These are phyloP conservation scores for Aspergillus ibericus DNA, from an alignment of 2,329 filamentous ascomycete species.

Conservation along the genomic window DNA sequence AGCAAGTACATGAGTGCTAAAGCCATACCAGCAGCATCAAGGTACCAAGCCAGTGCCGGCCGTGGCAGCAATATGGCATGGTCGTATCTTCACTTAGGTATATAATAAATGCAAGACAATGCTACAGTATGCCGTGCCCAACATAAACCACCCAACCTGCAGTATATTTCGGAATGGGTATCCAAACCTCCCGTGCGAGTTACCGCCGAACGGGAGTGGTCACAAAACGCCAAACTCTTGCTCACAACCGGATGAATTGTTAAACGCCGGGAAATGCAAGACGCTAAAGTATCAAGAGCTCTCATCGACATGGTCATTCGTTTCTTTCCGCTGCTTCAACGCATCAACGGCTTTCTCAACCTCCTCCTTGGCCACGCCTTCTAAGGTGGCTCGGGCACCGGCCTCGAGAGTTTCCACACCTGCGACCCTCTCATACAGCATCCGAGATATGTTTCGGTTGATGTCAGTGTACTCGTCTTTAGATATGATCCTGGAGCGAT, in stretches of 20 bases:
- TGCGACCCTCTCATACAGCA: constrained; percentile 71
- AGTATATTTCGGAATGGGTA: not conserved
- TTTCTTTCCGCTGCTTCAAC: constrained; percentile 26
- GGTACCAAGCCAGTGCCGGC: not conserved
- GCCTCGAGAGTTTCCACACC: constrained; percentile 62
- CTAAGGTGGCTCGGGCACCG: constrained; percentile 67
- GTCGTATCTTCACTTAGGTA: not conserved
- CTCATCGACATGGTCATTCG: constrained; percentile 16
- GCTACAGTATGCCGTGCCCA: not conserved
- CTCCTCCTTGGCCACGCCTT: constrained; percentile 73
- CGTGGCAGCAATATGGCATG: not conserved
- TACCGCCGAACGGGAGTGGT: not conserved
- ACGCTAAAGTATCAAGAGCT: constrained; percentile 17
- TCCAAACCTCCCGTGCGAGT: not conserved
- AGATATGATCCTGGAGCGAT: constrained; percentile 74
- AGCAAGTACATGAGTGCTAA: too few species aligned
- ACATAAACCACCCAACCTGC: not conserved
- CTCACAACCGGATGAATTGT: constrained; percentile 14
- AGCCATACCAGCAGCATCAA: too few species aligned
- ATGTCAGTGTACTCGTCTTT: constrained; percentile 91
- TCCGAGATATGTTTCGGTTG: constrained; percentile 84
- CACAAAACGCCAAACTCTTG: constrained; percentile 18
- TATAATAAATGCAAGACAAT: not conserved
- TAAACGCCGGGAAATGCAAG: constrained; percentile 23
- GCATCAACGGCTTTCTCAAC: constrained; percentile 69